These are phyloP conservation scores for Dryas octopetala DNA, from an alignment of 306 rosid genomes.

Conservation along the genomic window DNA sequence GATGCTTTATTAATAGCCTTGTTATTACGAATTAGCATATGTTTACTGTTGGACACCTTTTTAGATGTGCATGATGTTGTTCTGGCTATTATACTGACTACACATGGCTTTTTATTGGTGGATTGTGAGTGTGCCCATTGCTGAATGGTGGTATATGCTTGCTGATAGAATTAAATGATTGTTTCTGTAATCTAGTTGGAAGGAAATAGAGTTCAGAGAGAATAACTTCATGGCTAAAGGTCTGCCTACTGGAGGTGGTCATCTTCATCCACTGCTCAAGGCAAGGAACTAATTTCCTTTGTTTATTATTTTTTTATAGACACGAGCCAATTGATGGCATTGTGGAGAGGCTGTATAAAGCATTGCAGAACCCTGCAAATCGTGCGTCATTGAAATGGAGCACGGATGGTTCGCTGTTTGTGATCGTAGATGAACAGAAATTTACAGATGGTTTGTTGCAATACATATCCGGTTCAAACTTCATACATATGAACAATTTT, in stretches of 20 bases:
- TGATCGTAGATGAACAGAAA: too few relatives aligned
- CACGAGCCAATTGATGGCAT: too few relatives aligned
- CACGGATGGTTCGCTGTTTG: too few relatives aligned
- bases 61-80: not conserved
- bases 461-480: too few relatives aligned
- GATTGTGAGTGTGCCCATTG: not conserved
- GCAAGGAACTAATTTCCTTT: slow-evolving; percentile 39
- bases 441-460: too few relatives aligned
- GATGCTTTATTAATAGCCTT: too few relatives aligned
- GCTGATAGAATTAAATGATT: slow-evolving; percentile 24
- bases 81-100: not conserved
- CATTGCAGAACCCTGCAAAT: too few relatives aligned
- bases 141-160: slow-evolving; percentile 16
- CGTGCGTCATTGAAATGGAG: too few relatives aligned
- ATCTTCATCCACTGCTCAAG: slow-evolving; percentile 94
- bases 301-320: not conserved
- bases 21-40: not conserved
- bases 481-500: too few relatives aligned
- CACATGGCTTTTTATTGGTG: not conserved
- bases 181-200: slow-evolving; percentile 60
- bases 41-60: not conserved
- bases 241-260: slow-evolving; percentile 77
- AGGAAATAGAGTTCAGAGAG: slow-evolving; percentile 73
- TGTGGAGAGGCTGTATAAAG: too few relatives aligned
- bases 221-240: slow-evolving; percentile 87